Evolutionary conservation across 2,329 filamentous ascomycete species (phyloP).

Genomic region (Hypoxylon rubiginosum): DNA sequence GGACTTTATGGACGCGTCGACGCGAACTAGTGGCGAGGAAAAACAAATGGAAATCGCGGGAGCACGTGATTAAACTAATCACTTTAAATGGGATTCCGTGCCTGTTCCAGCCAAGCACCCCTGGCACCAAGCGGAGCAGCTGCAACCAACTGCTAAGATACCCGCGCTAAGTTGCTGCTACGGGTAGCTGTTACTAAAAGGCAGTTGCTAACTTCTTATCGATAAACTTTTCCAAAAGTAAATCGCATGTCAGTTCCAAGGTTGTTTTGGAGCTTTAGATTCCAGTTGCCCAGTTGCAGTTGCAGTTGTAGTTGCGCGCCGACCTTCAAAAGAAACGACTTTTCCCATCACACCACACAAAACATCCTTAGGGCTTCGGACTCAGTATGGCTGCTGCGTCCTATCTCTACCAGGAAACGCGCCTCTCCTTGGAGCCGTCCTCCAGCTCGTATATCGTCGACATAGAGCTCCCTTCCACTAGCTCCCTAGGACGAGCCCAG

Average conservation of each 20-base stretch:
- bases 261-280: constrained; percentile 31
- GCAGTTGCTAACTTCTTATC: constrained; percentile 24
- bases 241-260: neutral
- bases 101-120: too few species aligned
- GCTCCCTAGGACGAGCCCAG: constrained; percentile 59
- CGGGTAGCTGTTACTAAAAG: neutral
- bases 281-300: constrained; percentile 6
- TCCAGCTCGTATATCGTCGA: constrained; percentile 77
- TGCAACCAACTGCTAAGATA: neutral
- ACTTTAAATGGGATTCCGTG: constrained; percentile 12
- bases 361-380: constrained; percentile 65
- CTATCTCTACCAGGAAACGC: constrained; percentile 87
- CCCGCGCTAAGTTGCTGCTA: neutral
- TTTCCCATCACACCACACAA: constrained; percentile 25
- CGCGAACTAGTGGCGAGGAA: constrained; percentile 43
- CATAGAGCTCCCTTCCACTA: constrained; percentile 73
- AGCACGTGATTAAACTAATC: constrained; percentile 47
- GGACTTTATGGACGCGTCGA: constrained; percentile 36
- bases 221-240: constrained; percentile 16
- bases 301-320: constrained; percentile 12
- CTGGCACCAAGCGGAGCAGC: neutral
- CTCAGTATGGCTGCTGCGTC: constrained; percentile 75
- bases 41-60: constrained; percentile 48
- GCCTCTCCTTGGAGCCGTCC: constrained; percentile 82
- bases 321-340: constrained; percentile 10